Evolutionary conservation across 2,329 filamentous ascomycete genomes (phyloP), one percentile per base, ranked within the genome.

Genomic region (Emydomyces testavorans): DNA sequence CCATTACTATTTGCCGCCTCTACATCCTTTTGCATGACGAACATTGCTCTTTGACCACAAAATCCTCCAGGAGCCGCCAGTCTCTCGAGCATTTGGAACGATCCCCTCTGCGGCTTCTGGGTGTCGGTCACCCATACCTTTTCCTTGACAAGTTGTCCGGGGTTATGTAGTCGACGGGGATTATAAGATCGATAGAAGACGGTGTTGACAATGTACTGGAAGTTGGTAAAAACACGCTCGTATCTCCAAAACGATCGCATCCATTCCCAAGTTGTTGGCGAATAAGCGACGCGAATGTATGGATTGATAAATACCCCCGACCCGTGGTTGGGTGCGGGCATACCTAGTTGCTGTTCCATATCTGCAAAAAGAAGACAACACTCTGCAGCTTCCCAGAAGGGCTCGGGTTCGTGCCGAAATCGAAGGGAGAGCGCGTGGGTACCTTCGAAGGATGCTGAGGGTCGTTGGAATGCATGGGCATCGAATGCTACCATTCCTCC

Each of bases 281-380:
- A 42, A 31, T 48, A 51, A 36, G 39, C 45, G 23, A 45, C 49
- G 11, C 49, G 44, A n/a, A 51, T 36, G 24, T 38, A 48, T 28
- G 49, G 49, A 18, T 51, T 51, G 13, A 51, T 4, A n/a, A 46
- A 46, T 16, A 50, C 42, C n/a, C 43, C 48, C 13, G 42, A 28
- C 5, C 23, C 41, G 13, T 46, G 36, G 2, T 16, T 21, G 18
- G 37, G 21, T 15, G 43, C 43, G 8, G 24, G 34, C 23, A 26
- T 38, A 3, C 32, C 36, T n/a, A 44, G 34, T 4, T 21, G 36
- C n/a, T 28, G 18, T 29, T 49, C 37, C n/a, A 49, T 28, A 32
- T 51, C 46, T 6, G 50, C 50, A 32, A 51, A 49, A 10, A 51
- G 23, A 4, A 51, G 40, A 29, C 50, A 51, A 37, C 40, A 46